Conservation (phyloP, 2,329 filamentous ascomycete species). For the Calonectria crousiana region DNA sequence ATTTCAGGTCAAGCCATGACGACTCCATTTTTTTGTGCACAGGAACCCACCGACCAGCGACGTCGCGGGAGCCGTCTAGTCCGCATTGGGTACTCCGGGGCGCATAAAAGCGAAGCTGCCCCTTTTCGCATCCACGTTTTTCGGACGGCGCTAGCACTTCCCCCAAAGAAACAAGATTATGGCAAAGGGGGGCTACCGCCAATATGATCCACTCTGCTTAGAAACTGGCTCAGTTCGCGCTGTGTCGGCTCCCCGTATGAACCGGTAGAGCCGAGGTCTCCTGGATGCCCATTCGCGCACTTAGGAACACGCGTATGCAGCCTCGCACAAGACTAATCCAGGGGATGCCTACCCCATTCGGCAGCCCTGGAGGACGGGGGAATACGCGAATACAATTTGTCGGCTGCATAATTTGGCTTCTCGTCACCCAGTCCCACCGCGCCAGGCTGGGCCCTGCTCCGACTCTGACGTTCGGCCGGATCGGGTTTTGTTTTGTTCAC, state of each 20-base stretch:
- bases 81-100: background rate
- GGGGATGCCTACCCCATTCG: background rate
- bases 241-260: background rate
- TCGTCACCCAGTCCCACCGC: conserved; percentile 4
- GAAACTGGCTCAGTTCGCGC: background rate
- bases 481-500: conserved; percentile 22
- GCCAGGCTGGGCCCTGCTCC: background rate
- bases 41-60: background rate
- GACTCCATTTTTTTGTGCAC: background rate
- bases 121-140: background rate
- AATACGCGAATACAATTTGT: conserved; percentile 4
- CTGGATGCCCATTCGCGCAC: background rate
- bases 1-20: background rate
- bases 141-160: background rate
- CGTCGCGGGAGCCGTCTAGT: background rate
- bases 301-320: background rate
- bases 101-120: background rate
- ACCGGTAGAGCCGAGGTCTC: background rate
- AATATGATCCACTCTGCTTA: background rate
- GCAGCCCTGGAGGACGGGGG: background rate
- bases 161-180: conserved; percentile 11
- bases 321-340: conserved; percentile 1
- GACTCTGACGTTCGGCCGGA: conserved; percentile 11
- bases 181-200: conserved; percentile 11
- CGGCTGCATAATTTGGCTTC: conserved; percentile 4